Percentiles rank a stretch among this genome's conserved stretches.
These are phyloP conservation scores for Eucalyptus virginea DNA, from an alignment of 345 rosid genomes.

Conservation along the genomic window DNA sequence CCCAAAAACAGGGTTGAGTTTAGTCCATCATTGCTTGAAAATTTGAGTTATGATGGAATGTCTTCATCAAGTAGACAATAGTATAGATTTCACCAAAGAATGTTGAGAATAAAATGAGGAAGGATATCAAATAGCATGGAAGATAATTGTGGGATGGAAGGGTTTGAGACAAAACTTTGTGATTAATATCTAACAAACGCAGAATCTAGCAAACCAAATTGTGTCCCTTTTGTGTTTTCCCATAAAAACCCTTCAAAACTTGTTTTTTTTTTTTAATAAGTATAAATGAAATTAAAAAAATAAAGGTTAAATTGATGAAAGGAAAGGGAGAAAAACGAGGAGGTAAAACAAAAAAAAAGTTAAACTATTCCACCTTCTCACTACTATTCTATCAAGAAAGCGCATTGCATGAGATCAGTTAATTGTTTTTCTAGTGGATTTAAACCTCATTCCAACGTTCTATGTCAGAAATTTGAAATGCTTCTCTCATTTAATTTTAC, in stretches of 20 bases:
- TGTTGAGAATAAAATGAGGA: not conserved
- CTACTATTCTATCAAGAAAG: no score
- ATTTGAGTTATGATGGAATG: not conserved
- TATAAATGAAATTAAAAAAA: not conserved
- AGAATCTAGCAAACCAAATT: not conserved
- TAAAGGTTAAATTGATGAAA: not conserved
- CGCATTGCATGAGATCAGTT: not conserved
- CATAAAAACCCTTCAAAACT: not conserved
- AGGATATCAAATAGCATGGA: not conserved
- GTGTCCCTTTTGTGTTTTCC: not conserved
- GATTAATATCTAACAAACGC: not conserved
- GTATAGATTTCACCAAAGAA: no score
- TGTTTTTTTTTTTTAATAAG: not conserved
- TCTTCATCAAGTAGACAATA: no score
- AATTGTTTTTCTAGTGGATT: not conserved
- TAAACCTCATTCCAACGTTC: not conserved
- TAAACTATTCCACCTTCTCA: not conserved
- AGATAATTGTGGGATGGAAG: not conserved
- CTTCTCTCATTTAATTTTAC: not conserved
- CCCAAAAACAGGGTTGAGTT: not conserved
- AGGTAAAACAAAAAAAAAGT: not conserved
- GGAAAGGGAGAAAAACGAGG: not conserved
- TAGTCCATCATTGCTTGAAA: not conserved
- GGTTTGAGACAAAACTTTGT: not conserved
- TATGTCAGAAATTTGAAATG: not conserved